These are phyloP conservation scores for Amanita fuliginea DNA, from an alignment of 768 basidiomycete genomes.

Conservation along the genomic window DNA sequence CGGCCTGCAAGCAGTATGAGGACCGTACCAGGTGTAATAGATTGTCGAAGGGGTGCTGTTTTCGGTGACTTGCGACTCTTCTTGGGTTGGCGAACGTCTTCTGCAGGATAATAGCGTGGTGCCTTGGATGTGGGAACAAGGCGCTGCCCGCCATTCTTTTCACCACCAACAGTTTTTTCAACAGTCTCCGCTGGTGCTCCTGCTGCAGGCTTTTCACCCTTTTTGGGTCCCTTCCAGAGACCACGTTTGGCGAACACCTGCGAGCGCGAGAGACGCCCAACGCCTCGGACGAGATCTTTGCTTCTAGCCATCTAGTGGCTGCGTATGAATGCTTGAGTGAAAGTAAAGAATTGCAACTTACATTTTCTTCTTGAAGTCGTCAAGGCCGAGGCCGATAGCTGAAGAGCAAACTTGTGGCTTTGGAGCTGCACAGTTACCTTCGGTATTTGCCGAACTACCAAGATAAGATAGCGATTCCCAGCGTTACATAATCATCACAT, in stretches of 20 bases:
- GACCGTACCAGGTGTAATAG: constrained; percentile 90
- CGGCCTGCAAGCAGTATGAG: constrained; percentile 96
- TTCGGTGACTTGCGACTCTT: constrained; percentile 82
- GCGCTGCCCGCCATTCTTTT: constrained; percentile 86
- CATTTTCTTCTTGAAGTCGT: constrained; percentile 42
- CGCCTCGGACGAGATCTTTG: constrained; percentile 72
- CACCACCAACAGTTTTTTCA: constrained; percentile 79
- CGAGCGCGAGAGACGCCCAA: constrained; percentile 78
- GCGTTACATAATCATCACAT: constrained; percentile 3
- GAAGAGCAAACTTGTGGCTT: constrained; percentile 23
- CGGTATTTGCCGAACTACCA: constrained; percentile 25
- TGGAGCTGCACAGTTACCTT: constrained; percentile 31
- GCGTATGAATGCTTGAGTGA: constrained; percentile 8
- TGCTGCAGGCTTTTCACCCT: constrained; percentile 53
- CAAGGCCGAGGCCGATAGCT: constrained; percentile 35
- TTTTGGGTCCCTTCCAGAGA: constrained; percentile 80
- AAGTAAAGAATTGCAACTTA: constrained; percentile 15
- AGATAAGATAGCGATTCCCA: constrained; percentile 17
- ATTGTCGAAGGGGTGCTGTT: constrained; percentile 66
- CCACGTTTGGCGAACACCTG: constrained; percentile 73
- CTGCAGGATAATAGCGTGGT: constrained; percentile 88
- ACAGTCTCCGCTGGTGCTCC: constrained; percentile 49
- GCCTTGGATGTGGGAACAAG: constrained; percentile 79
- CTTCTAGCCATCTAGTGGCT: constrained; percentile 68
- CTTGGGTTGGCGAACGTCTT: constrained; percentile 87